phyloP scores from a whole-genome alignment of 2,329 filamentous ascomycete genomes.

The Coniochaeta sp. region DNA sequence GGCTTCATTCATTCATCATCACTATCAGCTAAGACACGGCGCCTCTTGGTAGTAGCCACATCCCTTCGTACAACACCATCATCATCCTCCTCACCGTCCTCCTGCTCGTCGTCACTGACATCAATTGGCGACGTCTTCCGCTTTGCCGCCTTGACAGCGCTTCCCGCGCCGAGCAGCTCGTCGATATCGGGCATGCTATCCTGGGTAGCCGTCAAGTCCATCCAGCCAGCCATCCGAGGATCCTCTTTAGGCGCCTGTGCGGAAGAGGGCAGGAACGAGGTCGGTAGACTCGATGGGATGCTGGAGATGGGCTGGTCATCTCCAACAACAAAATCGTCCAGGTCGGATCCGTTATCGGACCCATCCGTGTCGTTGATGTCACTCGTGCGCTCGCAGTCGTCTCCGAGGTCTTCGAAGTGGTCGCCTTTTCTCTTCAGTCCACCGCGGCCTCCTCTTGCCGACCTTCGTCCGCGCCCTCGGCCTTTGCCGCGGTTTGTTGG shows the following conservation, averaged over 20 bases:
- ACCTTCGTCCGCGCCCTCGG: neutral
- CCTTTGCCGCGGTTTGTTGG: neutral
- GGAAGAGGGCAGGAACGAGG: neutral
- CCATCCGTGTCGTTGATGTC: slow-evolving; percentile 38
- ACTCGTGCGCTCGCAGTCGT: slow-evolving; percentile 44
- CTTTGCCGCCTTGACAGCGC: neutral
- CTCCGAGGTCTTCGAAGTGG: slow-evolving; percentile 40
- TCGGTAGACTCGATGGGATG: slow-evolving; percentile 12
- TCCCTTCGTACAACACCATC: neutral
- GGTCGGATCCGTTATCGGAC: slow-evolving; percentile 41
- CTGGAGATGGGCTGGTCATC: slow-evolving; percentile 35
- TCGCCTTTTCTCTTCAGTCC: slow-evolving; percentile 20
- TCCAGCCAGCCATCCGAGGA: neutral
- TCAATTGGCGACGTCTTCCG: neutral
- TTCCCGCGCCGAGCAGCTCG: neutral
- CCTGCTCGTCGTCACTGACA: neutral
- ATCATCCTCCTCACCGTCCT: neutral
- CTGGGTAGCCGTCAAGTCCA: neutral
- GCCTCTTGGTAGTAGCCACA: neutral
- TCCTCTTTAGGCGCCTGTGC: neutral
- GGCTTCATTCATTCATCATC: slow-evolving; percentile 3
- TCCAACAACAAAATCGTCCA: slow-evolving; percentile 51
- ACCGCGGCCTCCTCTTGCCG: neutral
- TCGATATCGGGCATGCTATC: slow-evolving; percentile 2
- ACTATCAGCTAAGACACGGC: slow-evolving; percentile 1